Evolutionary conservation across 2,329 filamentous ascomycete species (phyloP), one percentile per base, ranked within the genome.

Genomic region (Pyricularia sp.): DNA sequence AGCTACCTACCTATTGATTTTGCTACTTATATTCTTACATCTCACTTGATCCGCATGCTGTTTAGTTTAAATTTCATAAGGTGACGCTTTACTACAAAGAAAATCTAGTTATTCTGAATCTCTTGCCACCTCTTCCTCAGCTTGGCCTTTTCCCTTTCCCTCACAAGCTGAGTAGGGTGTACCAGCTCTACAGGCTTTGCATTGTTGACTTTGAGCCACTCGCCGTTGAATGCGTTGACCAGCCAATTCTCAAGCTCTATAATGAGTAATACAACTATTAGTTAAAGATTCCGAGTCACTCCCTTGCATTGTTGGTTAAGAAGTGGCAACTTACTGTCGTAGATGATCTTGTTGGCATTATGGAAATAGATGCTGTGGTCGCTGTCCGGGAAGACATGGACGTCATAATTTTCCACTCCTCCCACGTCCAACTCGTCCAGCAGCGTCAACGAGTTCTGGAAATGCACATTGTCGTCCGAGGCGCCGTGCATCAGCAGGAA

Each of bases 381-480:
- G 64, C 90, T 96, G 74, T 99, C 94, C 0, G 94, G 94, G 77
- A 96, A 99, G 65, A 97, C 86, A 74, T 97, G 93, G 13, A 99
- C 86, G 72, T 99, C 94, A 71, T 97, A 99, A 72, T 99, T 99
- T 75, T 93, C 87, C 3, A 97, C 84, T 13, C 86, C 84, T 0
- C 81, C 87, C 64, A 96, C 72, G 77, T 99, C 91, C 60, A 99
- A 81, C 70, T 88, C 88, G 74, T 99, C 96, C 61, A 99, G 80
- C 67, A 99, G 77, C 1, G 87, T 90, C 66, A 97, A 82, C 0
- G 93, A 92, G 75, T 96, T 97, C 76, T 99, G 96, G 76, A 96
- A 87, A 75, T 99, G 96, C 13, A 99, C 94, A 71, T 99, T 99
- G 76, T 99, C 94, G 72, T 99, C 94, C 8, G 90, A 89, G n/a